Conservation (phyloP, 1,139 yeast genomes). For the Yamadazyma songkhlaensis region DNA sequence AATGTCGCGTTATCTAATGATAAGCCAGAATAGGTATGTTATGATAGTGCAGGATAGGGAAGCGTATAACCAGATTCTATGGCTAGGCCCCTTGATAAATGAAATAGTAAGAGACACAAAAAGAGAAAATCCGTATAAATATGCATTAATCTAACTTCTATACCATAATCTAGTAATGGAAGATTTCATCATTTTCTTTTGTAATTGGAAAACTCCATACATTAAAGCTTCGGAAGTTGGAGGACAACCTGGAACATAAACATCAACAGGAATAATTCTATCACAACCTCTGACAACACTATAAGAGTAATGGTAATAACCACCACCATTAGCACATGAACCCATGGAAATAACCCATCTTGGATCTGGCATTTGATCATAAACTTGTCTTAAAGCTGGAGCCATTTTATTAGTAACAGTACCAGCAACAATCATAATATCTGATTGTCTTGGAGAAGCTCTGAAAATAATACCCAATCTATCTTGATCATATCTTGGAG, state of each 20-base stretch:
- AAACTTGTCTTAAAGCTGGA: conserved; percentile 88
- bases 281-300: conserved; percentile 91
- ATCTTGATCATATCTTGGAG: conserved; percentile 92
- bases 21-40: no score
- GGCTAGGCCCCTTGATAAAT: no score
- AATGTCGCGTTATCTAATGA: no score
- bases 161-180: conserved; percentile 86
- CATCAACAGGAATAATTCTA: conserved; percentile 84
- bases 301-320: conserved; percentile 87
- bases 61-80: no score
- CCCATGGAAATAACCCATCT: conserved; percentile 93
- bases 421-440: conserved; percentile 92
- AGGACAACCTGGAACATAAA: conserved; percentile 92
- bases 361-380: conserved; percentile 94
- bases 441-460: conserved; percentile 92
- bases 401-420: conserved; percentile 93
- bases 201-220: conserved; percentile 88
- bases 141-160: conserved; percentile 45
- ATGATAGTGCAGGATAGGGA: no score
- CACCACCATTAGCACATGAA: conserved; percentile 93
- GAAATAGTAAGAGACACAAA: not conserved
- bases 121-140: conserved; percentile 2
- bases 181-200: conserved; percentile 83
- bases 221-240: conserved; percentile 89
- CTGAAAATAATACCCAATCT: conserved; percentile 91